phyloP scores from a whole-genome alignment of 139 green algal genomes.

The Volvox reticuliferus region DNA sequence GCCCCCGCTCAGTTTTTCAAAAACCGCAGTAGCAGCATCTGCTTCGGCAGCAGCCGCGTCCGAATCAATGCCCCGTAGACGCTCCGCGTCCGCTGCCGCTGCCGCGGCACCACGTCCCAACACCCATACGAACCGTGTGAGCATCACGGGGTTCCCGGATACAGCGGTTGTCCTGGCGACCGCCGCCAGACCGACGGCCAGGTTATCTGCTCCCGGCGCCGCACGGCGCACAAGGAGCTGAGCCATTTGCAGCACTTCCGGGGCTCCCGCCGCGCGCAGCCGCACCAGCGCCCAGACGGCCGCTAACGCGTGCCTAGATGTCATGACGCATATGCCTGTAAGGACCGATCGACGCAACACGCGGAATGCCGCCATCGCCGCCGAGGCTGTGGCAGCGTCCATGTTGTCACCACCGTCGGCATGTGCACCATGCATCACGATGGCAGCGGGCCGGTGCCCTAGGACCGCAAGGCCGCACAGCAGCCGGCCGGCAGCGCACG shows the following conservation, averaged over 20 bases:
- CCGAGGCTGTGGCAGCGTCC: background rate
- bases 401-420: background rate
- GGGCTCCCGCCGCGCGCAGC: background rate
- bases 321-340: background rate
- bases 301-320: background rate
- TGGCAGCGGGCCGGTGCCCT: background rate
- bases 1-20: background rate
- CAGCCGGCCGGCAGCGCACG: background rate
- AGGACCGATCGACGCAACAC: background rate
- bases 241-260: background rate
- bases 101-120: constrained; percentile 4
- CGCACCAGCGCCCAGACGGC: constrained; percentile 1
- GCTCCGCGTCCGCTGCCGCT: background rate
- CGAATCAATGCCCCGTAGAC: background rate
- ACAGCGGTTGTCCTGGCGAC: background rate
- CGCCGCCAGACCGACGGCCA: background rate
- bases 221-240: background rate
- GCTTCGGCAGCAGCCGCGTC: background rate
- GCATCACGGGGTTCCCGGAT: background rate
- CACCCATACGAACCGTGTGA: constrained; percentile 11
- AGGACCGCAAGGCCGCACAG: background rate
- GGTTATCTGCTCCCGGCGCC: background rate
- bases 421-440: background rate
- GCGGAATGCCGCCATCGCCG: background rate
- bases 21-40: background rate